Conservation (phyloP, 208 protist genomes). For the Vickermania spadyakhi region DNA sequence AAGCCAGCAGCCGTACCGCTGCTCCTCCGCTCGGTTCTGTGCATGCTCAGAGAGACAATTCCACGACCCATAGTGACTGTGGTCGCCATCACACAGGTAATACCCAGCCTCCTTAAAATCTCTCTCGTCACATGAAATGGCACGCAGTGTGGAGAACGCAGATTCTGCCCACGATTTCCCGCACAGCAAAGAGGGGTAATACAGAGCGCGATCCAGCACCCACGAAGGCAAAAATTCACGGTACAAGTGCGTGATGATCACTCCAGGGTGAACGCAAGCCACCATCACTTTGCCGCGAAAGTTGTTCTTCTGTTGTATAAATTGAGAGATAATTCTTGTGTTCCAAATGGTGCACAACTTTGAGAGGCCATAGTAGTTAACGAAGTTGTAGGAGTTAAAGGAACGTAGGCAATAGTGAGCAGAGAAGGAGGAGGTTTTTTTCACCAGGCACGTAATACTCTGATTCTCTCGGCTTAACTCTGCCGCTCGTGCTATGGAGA, state of each 20-base stretch:
- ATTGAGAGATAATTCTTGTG: conserved; percentile 48
- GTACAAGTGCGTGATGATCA: conserved; percentile 74
- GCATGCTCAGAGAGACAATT: conserved; percentile 60
- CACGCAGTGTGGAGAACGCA: conserved; percentile 59
- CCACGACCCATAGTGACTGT: conserved; percentile 41
- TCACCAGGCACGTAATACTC: background rate
- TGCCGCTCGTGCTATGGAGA: conserved; percentile 18
- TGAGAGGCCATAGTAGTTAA: conserved; percentile 80
- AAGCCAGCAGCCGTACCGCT: conserved; percentile 43
- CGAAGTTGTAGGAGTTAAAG: conserved; percentile 29
- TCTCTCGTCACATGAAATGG: conserved; percentile 31
- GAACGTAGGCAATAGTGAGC: conserved; percentile 33
- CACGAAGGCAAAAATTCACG: conserved; percentile 60
- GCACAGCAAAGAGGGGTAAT: conserved; percentile 73
- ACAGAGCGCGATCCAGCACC: conserved; percentile 63
- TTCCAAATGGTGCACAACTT: conserved; percentile 85
- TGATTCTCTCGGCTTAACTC: background rate
- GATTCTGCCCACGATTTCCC: conserved; percentile 77
- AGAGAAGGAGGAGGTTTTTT: conserved; percentile 12
- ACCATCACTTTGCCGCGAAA: conserved; percentile 57
- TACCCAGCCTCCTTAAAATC: conserved; percentile 62
- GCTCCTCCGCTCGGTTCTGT: conserved; percentile 12
- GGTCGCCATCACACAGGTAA: conserved; percentile 71
- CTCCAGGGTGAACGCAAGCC: conserved; percentile 68
- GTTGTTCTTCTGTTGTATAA: conserved; percentile 3